phyloP scores from a whole-genome alignment of 768 basidiomycete species.

The Collybia sordida region DNA sequence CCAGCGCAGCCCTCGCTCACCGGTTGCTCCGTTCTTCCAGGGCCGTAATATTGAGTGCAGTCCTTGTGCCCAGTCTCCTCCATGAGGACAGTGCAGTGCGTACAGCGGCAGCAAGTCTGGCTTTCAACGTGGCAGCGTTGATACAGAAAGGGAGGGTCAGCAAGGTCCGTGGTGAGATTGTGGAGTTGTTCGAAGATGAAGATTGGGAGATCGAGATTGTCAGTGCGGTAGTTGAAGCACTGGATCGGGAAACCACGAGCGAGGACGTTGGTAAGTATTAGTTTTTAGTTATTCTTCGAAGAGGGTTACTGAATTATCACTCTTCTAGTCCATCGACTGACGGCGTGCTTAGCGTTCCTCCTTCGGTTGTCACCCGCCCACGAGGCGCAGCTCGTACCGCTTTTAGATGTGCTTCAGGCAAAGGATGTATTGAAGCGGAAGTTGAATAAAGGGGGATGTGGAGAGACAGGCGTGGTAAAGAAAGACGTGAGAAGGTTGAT shows the following conservation, averaged over 20 bases:
- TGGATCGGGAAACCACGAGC: constrained; percentile 65
- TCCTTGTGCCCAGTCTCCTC: constrained; percentile 68
- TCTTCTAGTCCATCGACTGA: constrained; percentile 72
- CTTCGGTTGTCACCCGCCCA: constrained; percentile 74
- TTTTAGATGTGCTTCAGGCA: constrained; percentile 75
- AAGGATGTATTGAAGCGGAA: constrained; percentile 58
- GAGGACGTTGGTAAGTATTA: constrained; percentile 78
- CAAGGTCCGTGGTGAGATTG: constrained; percentile 26
- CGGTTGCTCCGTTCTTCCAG: constrained; percentile 31
- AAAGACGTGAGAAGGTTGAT: constrained; percentile 66
- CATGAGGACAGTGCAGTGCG: constrained; percentile 68
- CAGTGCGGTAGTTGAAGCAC: constrained; percentile 79
- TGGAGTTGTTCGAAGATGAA: constrained; percentile 52
- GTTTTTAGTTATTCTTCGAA: constrained; percentile 2
- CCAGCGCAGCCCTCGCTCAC: constrained; percentile 44
- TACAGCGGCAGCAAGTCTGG: constrained; percentile 79
- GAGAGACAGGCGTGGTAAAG: constrained; percentile 53
- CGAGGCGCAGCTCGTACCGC: constrained; percentile 45
- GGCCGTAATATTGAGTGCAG: constrained; percentile 36
- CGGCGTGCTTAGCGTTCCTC: constrained; percentile 75
- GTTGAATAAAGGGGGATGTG: constrained; percentile 49
- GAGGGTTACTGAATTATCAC: neutral
- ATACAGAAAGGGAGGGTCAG: constrained; percentile 63
- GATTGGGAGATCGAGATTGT: constrained; percentile 88
- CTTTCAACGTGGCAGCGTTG: constrained; percentile 70